A percentile compares a stretch with the other conserved stretches of the same genome.
phyloP scores from a whole-genome alignment of 352 stramenopile species.

The Pythium aristosporum region DNA sequence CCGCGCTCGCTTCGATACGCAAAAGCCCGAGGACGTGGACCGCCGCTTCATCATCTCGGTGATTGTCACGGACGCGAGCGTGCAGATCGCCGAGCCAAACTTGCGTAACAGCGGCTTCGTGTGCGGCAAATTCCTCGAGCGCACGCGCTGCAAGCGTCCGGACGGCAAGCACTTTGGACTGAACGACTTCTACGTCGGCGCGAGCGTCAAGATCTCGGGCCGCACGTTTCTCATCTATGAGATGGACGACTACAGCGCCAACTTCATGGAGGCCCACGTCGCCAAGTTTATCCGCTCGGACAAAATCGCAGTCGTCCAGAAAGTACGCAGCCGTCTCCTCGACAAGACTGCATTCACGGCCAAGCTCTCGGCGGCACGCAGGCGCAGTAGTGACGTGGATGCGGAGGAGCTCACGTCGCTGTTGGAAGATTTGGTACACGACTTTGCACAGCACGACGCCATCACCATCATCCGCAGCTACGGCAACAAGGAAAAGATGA shows the following conservation, averaged over 20 bases:
- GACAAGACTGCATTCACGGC: constrained; percentile 29
- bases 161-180: constrained; percentile 53
- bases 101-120: constrained; percentile 77
- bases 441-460: constrained; percentile 61
- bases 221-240: constrained; percentile 73
- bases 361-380: constrained; percentile 29
- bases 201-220: constrained; percentile 59
- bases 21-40: constrained; percentile 58
- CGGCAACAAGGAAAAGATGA: constrained; percentile 60
- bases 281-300: constrained; percentile 64
- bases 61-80: constrained; percentile 74
- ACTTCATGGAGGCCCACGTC: constrained; percentile 75
- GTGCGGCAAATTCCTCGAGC: constrained; percentile 74
- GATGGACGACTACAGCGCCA: constrained; percentile 85
- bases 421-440: constrained; percentile 41
- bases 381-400: constrained; percentile 35
- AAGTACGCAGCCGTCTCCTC: constrained; percentile 42
- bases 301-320: constrained; percentile 60
- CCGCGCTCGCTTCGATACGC: constrained; percentile 65
- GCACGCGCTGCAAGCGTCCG: constrained; percentile 61
- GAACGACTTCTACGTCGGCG: constrained; percentile 78
- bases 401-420: constrained; percentile 49
- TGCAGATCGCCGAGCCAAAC: constrained; percentile 73
- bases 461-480: constrained; percentile 69
- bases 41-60: constrained; percentile 79